Percentiles rank a stretch among this genome's conserved stretches.
Conservation (phyloP, 2,329 filamentous ascomycete genomes). For the Epichloe gansuensis region DNA sequence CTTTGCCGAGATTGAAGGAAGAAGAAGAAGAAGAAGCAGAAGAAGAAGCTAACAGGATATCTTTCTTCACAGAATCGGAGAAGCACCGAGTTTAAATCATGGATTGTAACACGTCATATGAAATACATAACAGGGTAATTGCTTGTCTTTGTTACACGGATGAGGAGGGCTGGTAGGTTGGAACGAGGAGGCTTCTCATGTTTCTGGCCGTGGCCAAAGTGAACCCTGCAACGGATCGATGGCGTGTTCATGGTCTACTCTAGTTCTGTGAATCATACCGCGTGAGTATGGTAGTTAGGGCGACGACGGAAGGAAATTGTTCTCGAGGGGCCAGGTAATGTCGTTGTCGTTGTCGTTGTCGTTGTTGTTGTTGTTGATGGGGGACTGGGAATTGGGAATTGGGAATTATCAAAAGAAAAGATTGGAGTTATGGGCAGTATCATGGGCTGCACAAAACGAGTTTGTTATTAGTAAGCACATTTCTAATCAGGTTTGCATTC, state of each 20-base stretch:
- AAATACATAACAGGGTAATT: not conserved
- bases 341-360: too few relatives aligned
- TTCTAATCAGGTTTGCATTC: not conserved
- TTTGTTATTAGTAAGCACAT: not conserved
- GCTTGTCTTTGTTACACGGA: not conserved
- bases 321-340: too few relatives aligned
- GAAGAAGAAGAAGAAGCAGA: not conserved
- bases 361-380: too few relatives aligned
- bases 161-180: not conserved
- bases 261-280: not conserved
- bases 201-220: not conserved
- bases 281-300: not conserved
- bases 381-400: not conserved
- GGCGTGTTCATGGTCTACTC: not conserved
- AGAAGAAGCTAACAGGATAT: not conserved
- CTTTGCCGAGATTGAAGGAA: not conserved
- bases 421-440: slow-evolving; percentile 1
- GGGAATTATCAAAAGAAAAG: not conserved
- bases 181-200: not conserved
- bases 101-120: not conserved
- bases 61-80: slow-evolving; percentile 26
- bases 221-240: not conserved
- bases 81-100: slow-evolving; percentile 28
- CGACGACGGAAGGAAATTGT: not conserved
- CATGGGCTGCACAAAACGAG: not conserved